phyloP scores from a whole-genome alignment of 306 rosid species.

The Carpinus viminea region DNA sequence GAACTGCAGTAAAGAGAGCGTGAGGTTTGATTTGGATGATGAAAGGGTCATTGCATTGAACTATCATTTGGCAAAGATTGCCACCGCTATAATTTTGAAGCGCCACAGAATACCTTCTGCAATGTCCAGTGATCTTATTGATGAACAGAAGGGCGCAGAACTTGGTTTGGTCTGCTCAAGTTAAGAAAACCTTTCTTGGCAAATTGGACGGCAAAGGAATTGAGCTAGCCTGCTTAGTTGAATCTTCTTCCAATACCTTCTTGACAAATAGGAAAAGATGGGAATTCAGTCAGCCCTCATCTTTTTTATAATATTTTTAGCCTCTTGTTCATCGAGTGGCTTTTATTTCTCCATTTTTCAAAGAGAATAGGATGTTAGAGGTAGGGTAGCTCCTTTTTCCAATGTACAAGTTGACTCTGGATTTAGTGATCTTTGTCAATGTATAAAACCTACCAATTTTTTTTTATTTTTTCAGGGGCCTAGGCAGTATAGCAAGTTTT shows the following conservation, averaged over 20 bases:
- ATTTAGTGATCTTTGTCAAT: not conserved
- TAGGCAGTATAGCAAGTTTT: too few relatives aligned
- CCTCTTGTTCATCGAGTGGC: not conserved
- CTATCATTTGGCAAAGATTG: constrained; percentile 58
- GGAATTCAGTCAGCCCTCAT: not conserved
- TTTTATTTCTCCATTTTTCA: not conserved
- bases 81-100: constrained; percentile 65
- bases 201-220: not conserved
- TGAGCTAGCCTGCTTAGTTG: not conserved
- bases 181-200: constrained; percentile 8
- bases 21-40: constrained; percentile 87
- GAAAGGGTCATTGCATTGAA: constrained; percentile 78
- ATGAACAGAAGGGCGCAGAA: constrained; percentile 29
- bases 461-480: too few relatives aligned
- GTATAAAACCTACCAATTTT: too few relatives aligned
- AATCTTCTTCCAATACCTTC: not conserved
- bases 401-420: not conserved
- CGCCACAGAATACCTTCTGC: constrained; percentile 83
- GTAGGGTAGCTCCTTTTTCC: not conserved
- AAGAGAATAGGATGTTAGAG: not conserved
- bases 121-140: constrained; percentile 59
- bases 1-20: constrained; percentile 48
- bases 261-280: not conserved
- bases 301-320: not conserved
- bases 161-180: constrained; percentile 17